phyloP scores from a whole-genome alignment of 495 filamentous ascomycete genomes.

The Penicillium robsamsonii region DNA sequence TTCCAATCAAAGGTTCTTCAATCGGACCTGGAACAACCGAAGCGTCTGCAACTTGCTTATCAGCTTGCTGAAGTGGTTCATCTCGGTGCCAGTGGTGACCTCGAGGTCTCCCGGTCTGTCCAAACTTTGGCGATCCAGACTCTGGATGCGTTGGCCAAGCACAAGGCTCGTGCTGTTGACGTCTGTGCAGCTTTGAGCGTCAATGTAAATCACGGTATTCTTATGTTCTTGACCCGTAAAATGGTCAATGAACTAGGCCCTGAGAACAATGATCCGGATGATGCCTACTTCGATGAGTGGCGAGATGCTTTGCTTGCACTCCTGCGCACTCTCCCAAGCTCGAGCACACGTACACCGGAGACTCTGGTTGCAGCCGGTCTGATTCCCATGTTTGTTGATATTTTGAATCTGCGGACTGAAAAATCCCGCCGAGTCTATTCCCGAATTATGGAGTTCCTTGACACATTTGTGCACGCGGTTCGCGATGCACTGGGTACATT shows the following conservation, averaged over 20 bases:
- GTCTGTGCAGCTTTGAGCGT: conserved; percentile 83
- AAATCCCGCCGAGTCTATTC: conserved; percentile 80
- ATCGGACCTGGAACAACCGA: conserved; percentile 86
- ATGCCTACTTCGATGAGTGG: conserved; percentile 74
- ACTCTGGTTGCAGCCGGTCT: conserved; percentile 81
- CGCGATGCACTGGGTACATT: conserved; percentile 77
- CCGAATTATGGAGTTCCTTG: conserved; percentile 78
- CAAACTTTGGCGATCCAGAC: conserved; percentile 82
- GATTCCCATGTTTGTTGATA: conserved; percentile 84
- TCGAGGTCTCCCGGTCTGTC: conserved; percentile 63
- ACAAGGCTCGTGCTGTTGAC: conserved; percentile 72
- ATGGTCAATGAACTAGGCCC: conserved; percentile 74
- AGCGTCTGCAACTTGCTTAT: conserved; percentile 83
- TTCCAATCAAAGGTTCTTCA: conserved; percentile 84
- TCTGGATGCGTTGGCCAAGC: conserved; percentile 76
- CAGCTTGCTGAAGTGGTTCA: conserved; percentile 91
- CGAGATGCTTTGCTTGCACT: conserved; percentile 83
- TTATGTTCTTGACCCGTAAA: conserved; percentile 92
- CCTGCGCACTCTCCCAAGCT: conserved; percentile 67
- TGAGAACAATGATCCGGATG: conserved; percentile 56
- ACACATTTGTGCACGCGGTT: conserved; percentile 77
- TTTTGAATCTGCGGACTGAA: conserved; percentile 76
- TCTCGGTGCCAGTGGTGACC: conserved; percentile 61
- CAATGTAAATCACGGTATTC: conserved; percentile 91
- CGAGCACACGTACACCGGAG: conserved; percentile 66